Percentiles rank a stretch among this genome's conserved stretches.
phyloP scores from a whole-genome alignment of 2,329 filamentous ascomycete species.

The Colletotrichum lini region DNA sequence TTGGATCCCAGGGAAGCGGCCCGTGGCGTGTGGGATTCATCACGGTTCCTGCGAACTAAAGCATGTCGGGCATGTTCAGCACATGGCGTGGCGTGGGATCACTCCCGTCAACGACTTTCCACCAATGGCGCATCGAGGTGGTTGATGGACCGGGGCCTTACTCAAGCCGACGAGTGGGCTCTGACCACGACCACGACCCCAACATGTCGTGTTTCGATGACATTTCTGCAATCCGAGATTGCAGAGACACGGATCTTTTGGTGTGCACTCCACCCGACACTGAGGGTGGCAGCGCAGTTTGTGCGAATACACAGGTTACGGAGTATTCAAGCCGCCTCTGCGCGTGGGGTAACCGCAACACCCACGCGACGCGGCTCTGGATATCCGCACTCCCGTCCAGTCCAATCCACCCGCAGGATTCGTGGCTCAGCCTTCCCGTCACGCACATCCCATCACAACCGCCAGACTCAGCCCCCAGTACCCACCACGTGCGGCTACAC shows the following conservation, averaged over 20 bases:
- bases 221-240: slow-evolving; percentile 9
- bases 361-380: slow-evolving; percentile 42
- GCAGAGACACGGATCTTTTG: slow-evolving; percentile 2
- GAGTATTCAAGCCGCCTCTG: slow-evolving; percentile 30
- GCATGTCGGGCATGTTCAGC: slow-evolving; percentile 26
- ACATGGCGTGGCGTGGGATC: slow-evolving; percentile 26
- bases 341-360: slow-evolving; percentile 25
- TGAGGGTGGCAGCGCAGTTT: slow-evolving; percentile 30
- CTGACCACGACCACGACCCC: background rate
- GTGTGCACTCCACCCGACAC: slow-evolving; percentile 30
- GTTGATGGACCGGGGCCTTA: slow-evolving; percentile 3
- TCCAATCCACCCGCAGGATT: slow-evolving; percentile 29
- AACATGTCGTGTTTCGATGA: background rate
- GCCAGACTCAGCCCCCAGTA: slow-evolving; percentile 39
- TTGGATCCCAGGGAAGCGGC: slow-evolving; percentile 27
- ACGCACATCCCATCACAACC: slow-evolving; percentile 34
- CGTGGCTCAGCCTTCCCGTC: slow-evolving; percentile 40
- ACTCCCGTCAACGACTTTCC: slow-evolving; percentile 24
- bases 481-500: slow-evolving; percentile 34
- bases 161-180: slow-evolving; percentile 16
- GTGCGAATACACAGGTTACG: background rate
- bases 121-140: slow-evolving; percentile 27
- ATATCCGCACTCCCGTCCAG: slow-evolving; percentile 42
- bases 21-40: slow-evolving; percentile 26
- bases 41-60: slow-evolving; percentile 30